Conservation (phyloP, 108 stramenopile species). For the Nitzschia sp. region DNA sequence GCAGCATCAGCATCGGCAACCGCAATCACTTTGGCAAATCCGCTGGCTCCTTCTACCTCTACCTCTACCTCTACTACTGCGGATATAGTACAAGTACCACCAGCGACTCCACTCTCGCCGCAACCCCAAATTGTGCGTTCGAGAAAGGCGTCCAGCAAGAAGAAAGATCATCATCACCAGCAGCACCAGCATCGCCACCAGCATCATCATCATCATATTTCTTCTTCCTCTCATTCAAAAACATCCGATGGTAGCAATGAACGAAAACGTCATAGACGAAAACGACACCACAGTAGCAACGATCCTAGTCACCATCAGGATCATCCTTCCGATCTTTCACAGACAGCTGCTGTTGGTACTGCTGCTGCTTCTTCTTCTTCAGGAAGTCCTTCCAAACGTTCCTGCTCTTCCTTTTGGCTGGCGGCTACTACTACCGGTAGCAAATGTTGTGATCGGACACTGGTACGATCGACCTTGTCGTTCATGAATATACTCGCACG, state of each 20-base stretch:
- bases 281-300: too few relatives aligned
- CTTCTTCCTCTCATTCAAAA: too few relatives aligned
- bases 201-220: too few relatives aligned
- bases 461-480: slow-evolving; percentile 51
- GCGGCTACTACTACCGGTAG: too few relatives aligned
- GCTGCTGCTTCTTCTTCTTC: too few relatives aligned
- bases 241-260: too few relatives aligned
- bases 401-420: too few relatives aligned
- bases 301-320: too few relatives aligned
- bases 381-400: too few relatives aligned
- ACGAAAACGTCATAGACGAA: too few relatives aligned
- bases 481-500: slow-evolving; percentile 76
- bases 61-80: not conserved
- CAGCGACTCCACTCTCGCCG: not conserved
- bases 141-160: not conserved
- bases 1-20: not conserved
- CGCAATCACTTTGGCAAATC: not conserved
- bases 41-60: not conserved
- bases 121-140: not conserved
- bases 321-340: not conserved
- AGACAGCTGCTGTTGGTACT: not conserved
- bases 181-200: too few relatives aligned
- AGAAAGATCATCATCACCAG: not conserved
- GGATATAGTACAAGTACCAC: too few relatives aligned
- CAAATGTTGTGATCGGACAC: slow-evolving; percentile 21